These are phyloP conservation scores for Metroxylon sagu DNA, from an alignment of 176 grass and related monocot genomes.

Conservation along the genomic window DNA sequence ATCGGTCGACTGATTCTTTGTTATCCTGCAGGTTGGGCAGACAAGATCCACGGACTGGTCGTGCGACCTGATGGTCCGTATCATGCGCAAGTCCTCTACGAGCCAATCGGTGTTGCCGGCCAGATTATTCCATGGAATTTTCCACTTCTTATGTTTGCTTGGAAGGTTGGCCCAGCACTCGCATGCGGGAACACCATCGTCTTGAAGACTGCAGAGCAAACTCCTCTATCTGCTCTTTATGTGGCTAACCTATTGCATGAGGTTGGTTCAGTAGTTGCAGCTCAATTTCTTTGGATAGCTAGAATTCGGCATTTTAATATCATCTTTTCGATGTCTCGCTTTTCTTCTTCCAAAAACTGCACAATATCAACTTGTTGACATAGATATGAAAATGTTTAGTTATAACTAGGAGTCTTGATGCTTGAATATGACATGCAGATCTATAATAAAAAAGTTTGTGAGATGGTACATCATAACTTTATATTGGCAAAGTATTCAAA, in stretches of 20 bases:
- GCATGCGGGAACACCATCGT: conserved; percentile 89
- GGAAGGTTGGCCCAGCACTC: conserved; percentile 84
- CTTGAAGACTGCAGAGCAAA: conserved; percentile 85
- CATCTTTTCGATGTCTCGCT: not conserved
- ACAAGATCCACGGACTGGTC: conserved; percentile 85
- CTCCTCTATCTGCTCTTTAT: conserved; percentile 78
- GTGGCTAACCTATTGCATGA: conserved; percentile 59
- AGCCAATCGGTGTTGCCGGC: conserved; percentile 71
- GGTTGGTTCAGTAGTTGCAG: conserved; percentile 22
- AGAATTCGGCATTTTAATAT: not conserved
- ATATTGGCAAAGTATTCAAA: too few species aligned
- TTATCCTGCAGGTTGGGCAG: conserved; percentile 49
- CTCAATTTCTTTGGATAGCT: too few species aligned
- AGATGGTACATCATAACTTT: too few species aligned
- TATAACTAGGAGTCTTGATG: too few species aligned
- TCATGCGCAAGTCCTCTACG: conserved; percentile 69
- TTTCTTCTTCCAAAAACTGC: too few species aligned
- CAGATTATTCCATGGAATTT: conserved; percentile 97
- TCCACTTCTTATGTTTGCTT: conserved; percentile 80
- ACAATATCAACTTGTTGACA: too few species aligned
- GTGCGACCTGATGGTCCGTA: conserved; percentile 65
- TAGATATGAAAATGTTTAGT: too few species aligned
- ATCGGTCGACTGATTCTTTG: not conserved
- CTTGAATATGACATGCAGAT: too few species aligned
- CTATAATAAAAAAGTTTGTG: too few species aligned